These are phyloP conservation scores for Tylopilus orsonianus DNA, from an alignment of 1,284 basidiomycete genomes.

Conservation along the genomic window DNA sequence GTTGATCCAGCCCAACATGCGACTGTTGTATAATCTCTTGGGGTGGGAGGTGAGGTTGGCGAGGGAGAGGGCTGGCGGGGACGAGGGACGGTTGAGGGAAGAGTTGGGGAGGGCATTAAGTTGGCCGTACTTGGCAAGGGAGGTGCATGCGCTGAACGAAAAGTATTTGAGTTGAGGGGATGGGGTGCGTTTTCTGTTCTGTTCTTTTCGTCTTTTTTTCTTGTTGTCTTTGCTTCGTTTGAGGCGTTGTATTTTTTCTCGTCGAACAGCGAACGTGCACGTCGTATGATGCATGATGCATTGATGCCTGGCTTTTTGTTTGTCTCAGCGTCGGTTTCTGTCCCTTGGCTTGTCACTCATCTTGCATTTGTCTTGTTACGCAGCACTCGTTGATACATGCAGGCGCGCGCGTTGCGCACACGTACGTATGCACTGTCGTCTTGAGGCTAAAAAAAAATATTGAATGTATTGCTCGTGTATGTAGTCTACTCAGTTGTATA, in stretches of 20 bases:
- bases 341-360: too few species aligned
- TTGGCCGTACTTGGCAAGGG: slow-evolving; percentile 78
- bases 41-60: slow-evolving; percentile 91
- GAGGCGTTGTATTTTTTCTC: slow-evolving; percentile 6
- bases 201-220: background rate
- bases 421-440: too few species aligned
- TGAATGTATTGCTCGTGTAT: too few species aligned
- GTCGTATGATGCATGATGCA: background rate
- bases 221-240: too few species aligned
- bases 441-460: too few species aligned
- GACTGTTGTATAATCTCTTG: slow-evolving; percentile 89
- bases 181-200: background rate
- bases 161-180: slow-evolving; percentile 61
- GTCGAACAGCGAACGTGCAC: too few species aligned
- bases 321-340: too few species aligned
- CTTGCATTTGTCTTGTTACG: too few species aligned
- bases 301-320: too few species aligned
- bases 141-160: slow-evolving; percentile 78
- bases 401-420: too few species aligned
- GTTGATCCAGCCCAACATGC: slow-evolving; percentile 92
- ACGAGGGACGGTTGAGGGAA: slow-evolving; percentile 47
- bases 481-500: too few species aligned
- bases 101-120: slow-evolving; percentile 65
- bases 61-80: slow-evolving; percentile 56
- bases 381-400: too few species aligned